Evolutionary conservation across 2,329 filamentous ascomycete species (phyloP), one percentile per base, ranked within the genome.

Genomic region (Penicillium nordicum): DNA sequence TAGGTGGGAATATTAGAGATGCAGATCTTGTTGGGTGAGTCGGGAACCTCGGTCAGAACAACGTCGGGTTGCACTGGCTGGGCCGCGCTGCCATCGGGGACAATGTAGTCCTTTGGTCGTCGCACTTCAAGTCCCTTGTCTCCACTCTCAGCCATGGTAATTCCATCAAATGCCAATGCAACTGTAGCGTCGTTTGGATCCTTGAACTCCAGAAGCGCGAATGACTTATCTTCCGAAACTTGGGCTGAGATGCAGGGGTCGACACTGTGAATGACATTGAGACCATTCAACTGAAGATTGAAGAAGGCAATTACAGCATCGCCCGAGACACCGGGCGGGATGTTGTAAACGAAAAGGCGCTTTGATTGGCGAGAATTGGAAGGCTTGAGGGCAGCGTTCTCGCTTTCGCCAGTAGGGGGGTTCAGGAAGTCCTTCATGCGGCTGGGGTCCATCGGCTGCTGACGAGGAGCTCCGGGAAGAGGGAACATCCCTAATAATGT

Each of bases 391-490:
- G 90, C 85, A n/a, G 89, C 84, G 66, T 84, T 90, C 59, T 84
- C 88, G 32, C 81, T 80, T 23, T 65, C 87, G 53, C 88, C 88
- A 53, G 85, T 85, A 14, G 93, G 89, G 71, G 95, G 92, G 73
- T 90, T 92, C 85, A 97, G 95, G 74, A 99, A 96, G 23, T 93
- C 92, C 73, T 97, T 92, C 46, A 99, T 82, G 74, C 93, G 93
- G 67, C 86, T 90, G 16, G 93, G 92, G 66, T 99, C 94, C 88
- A 97, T 94, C 34, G 91, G 88, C 70, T 97, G 92, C 74, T 96
- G 92, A 65, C 94, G 87, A 53, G 94, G 94, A 59, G 94, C 94
- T 63, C 94, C 94, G 4, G 94, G 94, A 44, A 99, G 85, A 58
- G 95, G 92, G 79, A 99, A 99, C 94, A 99, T 97, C 79, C 93